Percentiles rank a stretch among this genome's conserved stretches.
Conservation (phyloP, 2,329 filamentous ascomycete species). For the Parascedosporium putredinis region DNA sequence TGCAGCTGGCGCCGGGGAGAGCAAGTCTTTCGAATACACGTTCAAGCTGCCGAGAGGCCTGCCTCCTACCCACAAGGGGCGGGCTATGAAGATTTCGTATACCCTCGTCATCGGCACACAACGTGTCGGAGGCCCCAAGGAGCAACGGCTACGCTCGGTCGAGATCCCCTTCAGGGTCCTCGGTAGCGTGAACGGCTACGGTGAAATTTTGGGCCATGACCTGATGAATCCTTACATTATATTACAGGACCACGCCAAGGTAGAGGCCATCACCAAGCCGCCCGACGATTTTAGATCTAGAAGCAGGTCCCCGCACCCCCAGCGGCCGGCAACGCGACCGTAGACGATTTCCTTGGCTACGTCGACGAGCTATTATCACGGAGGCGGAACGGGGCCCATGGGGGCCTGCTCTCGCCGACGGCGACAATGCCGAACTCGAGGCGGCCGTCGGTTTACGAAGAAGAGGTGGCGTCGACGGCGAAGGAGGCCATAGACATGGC, state of each 20-base stretch:
- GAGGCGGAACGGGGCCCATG: slow-evolving; percentile 40
- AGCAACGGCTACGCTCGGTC: slow-evolving; percentile 79
- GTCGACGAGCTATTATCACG: slow-evolving; percentile 63
- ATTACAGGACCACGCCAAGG: slow-evolving; percentile 68
- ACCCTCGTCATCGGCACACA: slow-evolving; percentile 88
- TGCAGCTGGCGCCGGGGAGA: slow-evolving; percentile 84
- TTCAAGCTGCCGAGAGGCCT: slow-evolving; percentile 79
- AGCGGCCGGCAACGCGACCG: neutral
- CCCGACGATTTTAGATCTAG: slow-evolving; percentile 3
- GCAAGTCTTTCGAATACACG: slow-evolving; percentile 73
- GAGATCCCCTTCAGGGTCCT: slow-evolving; percentile 89
- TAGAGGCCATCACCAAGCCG: slow-evolving; percentile 38
- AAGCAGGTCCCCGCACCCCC: neutral
- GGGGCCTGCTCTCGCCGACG: slow-evolving; percentile 63
- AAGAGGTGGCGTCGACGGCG: slow-evolving; percentile 49
- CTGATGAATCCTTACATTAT: slow-evolving; percentile 90
- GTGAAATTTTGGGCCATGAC: slow-evolving; percentile 85
- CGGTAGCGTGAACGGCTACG: slow-evolving; percentile 80
- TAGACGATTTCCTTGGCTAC: slow-evolving; percentile 63
- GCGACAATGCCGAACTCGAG: slow-evolving; percentile 41
- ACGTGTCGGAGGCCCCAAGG: slow-evolving; percentile 63
- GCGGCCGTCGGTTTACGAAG: slow-evolving; percentile 33
- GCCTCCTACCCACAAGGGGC: slow-evolving; percentile 84
- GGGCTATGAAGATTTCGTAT: slow-evolving; percentile 89
- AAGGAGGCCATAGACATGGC: slow-evolving; percentile 87